phyloP scores from a whole-genome alignment of 2,329 filamentous ascomycete species.

The Arthrobotrys iridis region DNA sequence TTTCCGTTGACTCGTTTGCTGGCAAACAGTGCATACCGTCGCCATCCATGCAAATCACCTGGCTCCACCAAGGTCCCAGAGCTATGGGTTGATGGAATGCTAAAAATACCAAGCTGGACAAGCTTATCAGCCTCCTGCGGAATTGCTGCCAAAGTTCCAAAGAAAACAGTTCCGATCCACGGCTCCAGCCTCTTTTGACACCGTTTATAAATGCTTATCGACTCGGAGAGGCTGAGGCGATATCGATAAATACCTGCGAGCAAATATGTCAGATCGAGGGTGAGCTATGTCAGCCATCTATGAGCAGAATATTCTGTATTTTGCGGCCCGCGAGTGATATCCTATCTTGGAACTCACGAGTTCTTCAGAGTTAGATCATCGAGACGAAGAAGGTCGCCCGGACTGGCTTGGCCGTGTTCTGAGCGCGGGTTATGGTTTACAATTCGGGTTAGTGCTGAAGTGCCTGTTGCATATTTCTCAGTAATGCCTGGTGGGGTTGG shows the following conservation, averaged over 20 bases:
- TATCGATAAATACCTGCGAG: slow-evolving; percentile 39
- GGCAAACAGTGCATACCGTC: slow-evolving; percentile 48
- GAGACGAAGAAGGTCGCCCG: neutral
- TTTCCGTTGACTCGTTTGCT: slow-evolving; percentile 25
- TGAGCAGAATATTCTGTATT: slow-evolving; percentile 26
- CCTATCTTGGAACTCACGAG: slow-evolving; percentile 1
- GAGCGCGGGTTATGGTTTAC: neutral
- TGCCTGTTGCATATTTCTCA: no score
- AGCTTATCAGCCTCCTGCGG: slow-evolving; percentile 49
- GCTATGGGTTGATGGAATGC: slow-evolving; percentile 37
- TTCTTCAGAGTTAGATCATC: slow-evolving; percentile 6
- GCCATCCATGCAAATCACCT: slow-evolving; percentile 48
- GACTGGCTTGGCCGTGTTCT: slow-evolving; percentile 7
- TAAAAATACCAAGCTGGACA: slow-evolving; percentile 53
- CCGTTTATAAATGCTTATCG: slow-evolving; percentile 20
- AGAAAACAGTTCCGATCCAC: slow-evolving; percentile 34
- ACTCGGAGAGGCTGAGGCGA: slow-evolving; percentile 31
- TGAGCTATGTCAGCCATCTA: slow-evolving; percentile 26
- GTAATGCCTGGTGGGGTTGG: no score
- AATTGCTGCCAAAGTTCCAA: neutral
- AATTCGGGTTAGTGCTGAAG: neutral
- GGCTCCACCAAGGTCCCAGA: slow-evolving; percentile 39
- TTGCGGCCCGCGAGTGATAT: slow-evolving; percentile 8
- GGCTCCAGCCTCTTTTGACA: slow-evolving; percentile 31
- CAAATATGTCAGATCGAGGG: slow-evolving; percentile 32